Percentiles rank a stretch among this genome's conserved stretches.
phyloP scores from a whole-genome alignment of 2,329 filamentous ascomycete genomes.

The Beauveria pseudobassiana region DNA sequence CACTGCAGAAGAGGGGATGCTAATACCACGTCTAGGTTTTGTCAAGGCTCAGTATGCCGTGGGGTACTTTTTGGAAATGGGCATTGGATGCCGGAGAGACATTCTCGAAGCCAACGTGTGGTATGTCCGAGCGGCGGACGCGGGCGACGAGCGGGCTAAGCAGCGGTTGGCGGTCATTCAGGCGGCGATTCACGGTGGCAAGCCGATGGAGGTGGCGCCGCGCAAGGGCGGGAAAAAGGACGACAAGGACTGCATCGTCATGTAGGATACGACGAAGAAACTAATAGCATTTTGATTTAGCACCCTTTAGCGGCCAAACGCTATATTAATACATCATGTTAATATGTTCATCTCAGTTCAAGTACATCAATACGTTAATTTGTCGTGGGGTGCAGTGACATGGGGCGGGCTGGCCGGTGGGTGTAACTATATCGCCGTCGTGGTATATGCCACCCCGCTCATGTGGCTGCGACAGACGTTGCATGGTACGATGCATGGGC shows the following conservation, averaged over 20 bases:
- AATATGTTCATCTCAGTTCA: neutral
- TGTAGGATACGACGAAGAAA: conserved; percentile 29
- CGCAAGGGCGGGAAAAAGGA: conserved; percentile 39
- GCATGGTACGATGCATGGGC: neutral
- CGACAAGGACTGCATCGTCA: conserved; percentile 51
- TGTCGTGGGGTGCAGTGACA: conserved; percentile 1
- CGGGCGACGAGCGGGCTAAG: conserved; percentile 83
- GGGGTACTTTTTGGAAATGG: conserved; percentile 97
- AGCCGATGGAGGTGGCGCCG: conserved; percentile 48
- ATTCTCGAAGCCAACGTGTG: conserved; percentile 96
- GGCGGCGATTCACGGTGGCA: conserved; percentile 60
- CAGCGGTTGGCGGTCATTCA: conserved; percentile 81
- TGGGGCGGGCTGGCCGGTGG: neutral
- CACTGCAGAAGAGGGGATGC: neutral
- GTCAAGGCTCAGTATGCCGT: conserved; percentile 85
- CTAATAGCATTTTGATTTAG: conserved; percentile 11
- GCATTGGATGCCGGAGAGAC: conserved; percentile 89
- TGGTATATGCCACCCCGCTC: neutral
- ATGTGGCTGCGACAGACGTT: neutral
- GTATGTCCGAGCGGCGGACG: conserved; percentile 93
- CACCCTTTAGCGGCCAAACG: conserved; percentile 5
- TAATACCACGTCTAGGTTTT: conserved; percentile 39
- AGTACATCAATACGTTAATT: neutral
- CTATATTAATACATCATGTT: conserved; percentile 8
- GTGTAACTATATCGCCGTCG: neutral